These are phyloP conservation scores for Pseudocercospora fijiensis DNA, from an alignment of 2,329 filamentous ascomycete species.

Conservation along the genomic window DNA sequence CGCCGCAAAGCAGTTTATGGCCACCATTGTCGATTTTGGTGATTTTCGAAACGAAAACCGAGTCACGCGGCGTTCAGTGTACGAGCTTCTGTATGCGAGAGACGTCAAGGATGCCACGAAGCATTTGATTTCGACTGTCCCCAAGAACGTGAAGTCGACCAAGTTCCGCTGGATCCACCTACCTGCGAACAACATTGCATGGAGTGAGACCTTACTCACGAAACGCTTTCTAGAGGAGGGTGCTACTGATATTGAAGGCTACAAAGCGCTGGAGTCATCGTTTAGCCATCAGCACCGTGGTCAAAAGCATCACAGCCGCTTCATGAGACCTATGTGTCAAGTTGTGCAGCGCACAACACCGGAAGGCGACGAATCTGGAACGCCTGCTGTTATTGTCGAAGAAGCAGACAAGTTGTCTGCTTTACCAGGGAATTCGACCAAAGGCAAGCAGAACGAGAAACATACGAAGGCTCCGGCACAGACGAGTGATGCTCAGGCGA, in stretches of 20 bases:
- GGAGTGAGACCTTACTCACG: slow-evolving; percentile 63
- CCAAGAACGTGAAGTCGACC: slow-evolving; percentile 43
- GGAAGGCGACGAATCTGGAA: slow-evolving; percentile 15
- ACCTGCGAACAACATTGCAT: slow-evolving; percentile 55
- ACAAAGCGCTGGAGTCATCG: slow-evolving; percentile 61
- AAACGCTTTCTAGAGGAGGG: slow-evolving; percentile 65
- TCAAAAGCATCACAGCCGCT: slow-evolving; percentile 58
- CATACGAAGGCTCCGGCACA: background rate
- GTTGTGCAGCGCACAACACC: slow-evolving; percentile 23
- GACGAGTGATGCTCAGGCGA: background rate
- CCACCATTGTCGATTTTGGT: slow-evolving; percentile 31
- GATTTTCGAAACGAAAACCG: slow-evolving; percentile 31
- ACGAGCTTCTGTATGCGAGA: slow-evolving; percentile 27
- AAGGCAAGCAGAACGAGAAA: slow-evolving; percentile 8
- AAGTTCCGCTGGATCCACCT: slow-evolving; percentile 49
- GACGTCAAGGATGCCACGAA: slow-evolving; percentile 20
- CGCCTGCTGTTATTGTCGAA: slow-evolving; percentile 20
- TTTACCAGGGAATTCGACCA: slow-evolving; percentile 13
- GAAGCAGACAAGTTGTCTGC: slow-evolving; percentile 15
- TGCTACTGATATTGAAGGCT: slow-evolving; percentile 61
- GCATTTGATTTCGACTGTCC: slow-evolving; percentile 36
- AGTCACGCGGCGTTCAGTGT: slow-evolving; percentile 28
- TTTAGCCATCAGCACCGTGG: slow-evolving; percentile 64
- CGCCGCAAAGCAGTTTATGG: slow-evolving; percentile 25
- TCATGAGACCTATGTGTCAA: slow-evolving; percentile 59